phyloP scores from a whole-genome alignment of 257 asterid genomes.

The Sherardia arvensis region DNA sequence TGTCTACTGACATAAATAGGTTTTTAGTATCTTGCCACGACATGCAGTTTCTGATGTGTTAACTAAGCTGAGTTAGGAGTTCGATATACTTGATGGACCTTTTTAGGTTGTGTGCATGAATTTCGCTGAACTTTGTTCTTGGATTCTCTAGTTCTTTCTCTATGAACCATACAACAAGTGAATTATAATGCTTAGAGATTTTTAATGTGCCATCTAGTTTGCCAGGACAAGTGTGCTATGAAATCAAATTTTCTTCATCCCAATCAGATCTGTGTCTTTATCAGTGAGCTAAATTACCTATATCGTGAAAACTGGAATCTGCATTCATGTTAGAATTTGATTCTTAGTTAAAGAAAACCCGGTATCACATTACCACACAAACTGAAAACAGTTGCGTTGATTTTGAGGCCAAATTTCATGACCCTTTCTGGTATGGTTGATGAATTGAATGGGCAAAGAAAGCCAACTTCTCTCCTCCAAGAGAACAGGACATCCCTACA shows the following conservation, averaged over 20 bases:
- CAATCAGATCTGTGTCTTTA: neutral
- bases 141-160: neutral
- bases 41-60: neutral
- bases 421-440: too few relatives aligned
- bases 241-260: neutral
- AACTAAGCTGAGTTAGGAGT: conserved; percentile 1
- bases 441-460: too few relatives aligned
- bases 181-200: neutral
- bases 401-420: neutral
- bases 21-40: neutral
- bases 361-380: too few relatives aligned
- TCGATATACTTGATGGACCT: neutral
- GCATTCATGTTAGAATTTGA: too few relatives aligned
- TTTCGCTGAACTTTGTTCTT: neutral
- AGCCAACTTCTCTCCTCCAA: neutral
- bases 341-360: too few relatives aligned
- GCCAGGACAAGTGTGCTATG: neutral
- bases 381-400: neutral
- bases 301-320: neutral
- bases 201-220: neutral
- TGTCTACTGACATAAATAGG: neutral
- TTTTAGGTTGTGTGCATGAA: neutral
- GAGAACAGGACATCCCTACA: neutral
- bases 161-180: neutral
- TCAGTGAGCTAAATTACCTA: neutral